A percentile compares a stretch with the other conserved stretches of the same genome.
These are phyloP conservation scores for Trapa incisa DNA, from an alignment of 345 rosid genomes.

Conservation along the genomic window DNA sequence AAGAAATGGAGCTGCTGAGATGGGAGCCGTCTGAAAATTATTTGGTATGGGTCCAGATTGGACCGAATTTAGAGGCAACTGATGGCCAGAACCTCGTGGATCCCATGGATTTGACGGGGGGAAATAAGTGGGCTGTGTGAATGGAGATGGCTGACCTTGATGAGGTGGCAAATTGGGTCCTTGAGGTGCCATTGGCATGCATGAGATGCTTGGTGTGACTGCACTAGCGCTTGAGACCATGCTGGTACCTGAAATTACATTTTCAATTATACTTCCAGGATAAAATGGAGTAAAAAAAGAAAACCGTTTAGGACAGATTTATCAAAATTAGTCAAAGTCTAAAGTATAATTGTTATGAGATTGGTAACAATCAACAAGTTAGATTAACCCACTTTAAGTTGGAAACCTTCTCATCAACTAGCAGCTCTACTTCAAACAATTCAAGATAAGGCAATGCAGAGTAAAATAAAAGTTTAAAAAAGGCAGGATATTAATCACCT, in stretches of 20 bases:
- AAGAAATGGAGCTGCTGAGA: conserved; percentile 56
- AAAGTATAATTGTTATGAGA: not conserved
- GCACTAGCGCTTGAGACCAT: conserved; percentile 22
- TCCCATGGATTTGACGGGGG: conserved; percentile 77
- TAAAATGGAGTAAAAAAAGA: not conserved
- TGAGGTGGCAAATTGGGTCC: conserved; percentile 57
- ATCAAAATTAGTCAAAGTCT: not conserved
- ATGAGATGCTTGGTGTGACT: conserved; percentile 44
- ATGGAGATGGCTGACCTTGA: conserved; percentile 60
- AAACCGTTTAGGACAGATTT: not conserved
- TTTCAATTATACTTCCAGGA: not conserved
- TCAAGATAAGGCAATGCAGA: not conserved
- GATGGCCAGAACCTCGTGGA: conserved; percentile 44
- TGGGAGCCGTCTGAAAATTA: conserved; percentile 38
- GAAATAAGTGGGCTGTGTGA: conserved; percentile 47
- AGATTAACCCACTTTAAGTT: not conserved
- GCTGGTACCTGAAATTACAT: conserved; percentile 18
- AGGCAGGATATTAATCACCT: conserved; percentile 30
- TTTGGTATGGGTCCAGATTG: conserved; percentile 36
- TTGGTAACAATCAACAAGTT: not conserved
- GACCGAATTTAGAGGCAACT: conserved; percentile 36
- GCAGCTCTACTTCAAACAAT: not conserved
- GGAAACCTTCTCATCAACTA: not conserved
- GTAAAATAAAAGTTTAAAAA: not conserved
- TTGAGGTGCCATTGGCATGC: conserved; percentile 38